A percentile compares a stretch with the other conserved stretches of the same genome.
phyloP scores from a whole-genome alignment of 2,329 filamentous ascomycete species.

The Pseudogymnoascus sp. region DNA sequence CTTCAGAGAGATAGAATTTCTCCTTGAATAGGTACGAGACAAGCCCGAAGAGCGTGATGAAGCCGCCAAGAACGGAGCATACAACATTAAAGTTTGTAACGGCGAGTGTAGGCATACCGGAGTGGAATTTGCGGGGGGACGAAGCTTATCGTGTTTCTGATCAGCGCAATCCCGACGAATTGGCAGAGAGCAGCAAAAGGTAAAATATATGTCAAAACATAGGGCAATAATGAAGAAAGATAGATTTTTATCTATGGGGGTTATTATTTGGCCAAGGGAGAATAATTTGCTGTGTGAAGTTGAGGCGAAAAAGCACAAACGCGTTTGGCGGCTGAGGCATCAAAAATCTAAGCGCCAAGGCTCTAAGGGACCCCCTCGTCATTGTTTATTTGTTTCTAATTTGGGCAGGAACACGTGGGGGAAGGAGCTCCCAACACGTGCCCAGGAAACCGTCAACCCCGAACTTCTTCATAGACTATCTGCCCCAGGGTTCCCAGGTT shows the following conservation, averaged over 20 bases:
- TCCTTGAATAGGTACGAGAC: constrained; percentile 83
- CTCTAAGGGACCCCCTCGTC: neutral
- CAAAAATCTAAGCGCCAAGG: neutral
- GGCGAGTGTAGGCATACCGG: constrained; percentile 3
- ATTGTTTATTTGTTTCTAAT: neutral
- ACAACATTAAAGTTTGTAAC: constrained; percentile 43
- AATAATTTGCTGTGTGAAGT: neutral
- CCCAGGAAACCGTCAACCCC: neutral
- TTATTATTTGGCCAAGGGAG: neutral
- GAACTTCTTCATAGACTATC: too few relatives aligned
- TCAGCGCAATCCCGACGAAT: neutral
- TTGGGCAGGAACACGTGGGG: too few relatives aligned
- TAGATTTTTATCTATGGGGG: neutral
- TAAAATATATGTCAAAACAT: neutral
- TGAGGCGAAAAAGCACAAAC: neutral
- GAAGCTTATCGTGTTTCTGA: neutral
- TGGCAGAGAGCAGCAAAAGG: neutral
- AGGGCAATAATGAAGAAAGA: neutral
- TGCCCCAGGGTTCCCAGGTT: neutral
- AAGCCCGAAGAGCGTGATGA: constrained; percentile 74
- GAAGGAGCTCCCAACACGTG: neutral
- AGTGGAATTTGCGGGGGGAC: neutral
- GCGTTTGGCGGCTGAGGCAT: neutral
- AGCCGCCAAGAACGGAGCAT: constrained; percentile 64
- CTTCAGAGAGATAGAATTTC: constrained; percentile 79